Percentiles rank a stretch among this genome's conserved stretches.
Evolutionary conservation across 2,329 filamentous ascomycete species (phyloP).

Genomic region (Fusarium duplospermum): DNA sequence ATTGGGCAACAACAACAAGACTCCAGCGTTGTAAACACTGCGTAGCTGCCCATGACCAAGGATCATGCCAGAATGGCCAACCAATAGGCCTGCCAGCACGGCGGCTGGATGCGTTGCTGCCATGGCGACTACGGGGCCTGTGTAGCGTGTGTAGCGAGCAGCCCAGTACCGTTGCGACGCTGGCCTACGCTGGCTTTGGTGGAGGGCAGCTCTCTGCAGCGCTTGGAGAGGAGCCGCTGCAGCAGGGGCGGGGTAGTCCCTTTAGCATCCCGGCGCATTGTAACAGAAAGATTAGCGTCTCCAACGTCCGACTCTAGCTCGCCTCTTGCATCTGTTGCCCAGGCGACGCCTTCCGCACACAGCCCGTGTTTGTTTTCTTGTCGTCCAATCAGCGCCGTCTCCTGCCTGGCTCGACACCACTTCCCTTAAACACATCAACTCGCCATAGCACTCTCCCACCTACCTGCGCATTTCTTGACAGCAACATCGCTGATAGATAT

Average conservation of each 20-base stretch:
- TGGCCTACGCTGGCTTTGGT: conserved; percentile 31
- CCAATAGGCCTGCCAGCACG: conserved; percentile 37
- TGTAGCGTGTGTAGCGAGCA: conserved; percentile 31
- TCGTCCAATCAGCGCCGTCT: conserved; percentile 44
- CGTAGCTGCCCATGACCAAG: conserved; percentile 29
- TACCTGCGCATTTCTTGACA: conserved; percentile 42
- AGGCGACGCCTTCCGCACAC: conserved; percentile 41
- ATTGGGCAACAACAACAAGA: conserved; percentile 39
- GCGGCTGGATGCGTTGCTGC: conserved; percentile 44
- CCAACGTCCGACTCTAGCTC: conserved; percentile 35
- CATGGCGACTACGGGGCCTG: conserved; percentile 45
- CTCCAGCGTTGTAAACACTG: conserved; percentile 33
- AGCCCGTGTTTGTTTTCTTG: conserved; percentile 48
- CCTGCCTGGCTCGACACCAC: conserved; percentile 29
- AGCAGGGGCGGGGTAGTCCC: conserved; percentile 42
- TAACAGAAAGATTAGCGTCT: conserved; percentile 44
- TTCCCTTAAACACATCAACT: conserved; percentile 50
- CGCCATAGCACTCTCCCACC: conserved; percentile 39
- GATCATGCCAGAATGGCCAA: conserved; percentile 42
- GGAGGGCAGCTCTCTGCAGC: conserved; percentile 31
- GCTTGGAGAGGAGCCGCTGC: conserved; percentile 34
- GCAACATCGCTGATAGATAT: conserved; percentile 38
- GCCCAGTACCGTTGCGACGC: conserved; percentile 27
- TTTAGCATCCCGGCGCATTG: conserved; percentile 40
- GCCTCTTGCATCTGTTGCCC: conserved; percentile 35